phyloP scores from a whole-genome alignment of 2,329 filamentous ascomycete genomes.

The Nothophoma quercina region DNA sequence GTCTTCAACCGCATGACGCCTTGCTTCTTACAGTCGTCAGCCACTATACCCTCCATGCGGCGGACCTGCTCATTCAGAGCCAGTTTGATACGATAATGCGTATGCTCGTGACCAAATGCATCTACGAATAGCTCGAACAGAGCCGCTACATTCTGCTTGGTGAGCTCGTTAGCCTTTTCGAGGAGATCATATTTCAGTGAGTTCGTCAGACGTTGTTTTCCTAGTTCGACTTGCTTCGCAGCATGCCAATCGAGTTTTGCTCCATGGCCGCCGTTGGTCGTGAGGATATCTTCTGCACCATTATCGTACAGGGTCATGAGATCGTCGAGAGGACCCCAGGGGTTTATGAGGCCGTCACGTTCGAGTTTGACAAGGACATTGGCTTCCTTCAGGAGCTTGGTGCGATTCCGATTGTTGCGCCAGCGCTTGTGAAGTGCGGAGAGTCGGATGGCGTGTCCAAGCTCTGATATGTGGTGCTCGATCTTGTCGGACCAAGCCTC shows the following conservation, averaged over 20 bases:
- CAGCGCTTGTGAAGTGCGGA: neutral
- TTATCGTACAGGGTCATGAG: neutral
- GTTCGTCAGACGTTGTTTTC: neutral
- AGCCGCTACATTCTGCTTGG: neutral
- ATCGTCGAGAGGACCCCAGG: conserved; percentile 2
- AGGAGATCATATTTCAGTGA: neutral
- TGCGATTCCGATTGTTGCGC: neutral
- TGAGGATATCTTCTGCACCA: neutral
- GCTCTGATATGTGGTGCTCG: neutral
- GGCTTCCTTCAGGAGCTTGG: neutral
- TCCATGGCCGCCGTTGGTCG: neutral
- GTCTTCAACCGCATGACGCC: neutral
- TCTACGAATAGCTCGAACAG: neutral
- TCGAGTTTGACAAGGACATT: neutral
- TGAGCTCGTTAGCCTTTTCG: neutral
- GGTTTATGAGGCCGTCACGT: neutral
- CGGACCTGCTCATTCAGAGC: neutral
- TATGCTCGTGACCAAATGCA: neutral
- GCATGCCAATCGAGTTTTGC: neutral
- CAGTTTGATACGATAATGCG: neutral
- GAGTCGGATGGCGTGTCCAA: neutral
- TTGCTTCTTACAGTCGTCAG: neutral
- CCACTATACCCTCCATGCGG: neutral
- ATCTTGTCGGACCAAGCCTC: neutral
- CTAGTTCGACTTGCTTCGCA: neutral